These are phyloP conservation scores for Hyaloscypha hepaticicola DNA, from an alignment of 495 filamentous ascomycete species.

Conservation along the genomic window DNA sequence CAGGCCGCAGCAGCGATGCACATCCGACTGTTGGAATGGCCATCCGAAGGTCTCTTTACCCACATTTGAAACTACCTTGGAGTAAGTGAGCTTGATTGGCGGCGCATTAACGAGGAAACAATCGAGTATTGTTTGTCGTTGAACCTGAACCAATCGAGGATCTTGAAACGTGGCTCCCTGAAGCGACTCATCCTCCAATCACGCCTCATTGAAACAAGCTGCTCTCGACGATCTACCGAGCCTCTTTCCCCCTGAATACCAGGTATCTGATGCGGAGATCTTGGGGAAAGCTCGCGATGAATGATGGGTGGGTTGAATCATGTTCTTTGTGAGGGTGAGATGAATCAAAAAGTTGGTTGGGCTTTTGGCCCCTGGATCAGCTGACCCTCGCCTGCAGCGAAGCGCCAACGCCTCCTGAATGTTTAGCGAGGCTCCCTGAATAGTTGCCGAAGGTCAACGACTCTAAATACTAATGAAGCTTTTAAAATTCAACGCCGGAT, in stretches of 20 bases:
- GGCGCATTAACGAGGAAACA: conserved; percentile 3
- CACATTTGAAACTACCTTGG: neutral
- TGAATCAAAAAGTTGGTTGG: neutral
- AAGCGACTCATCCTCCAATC: neutral
- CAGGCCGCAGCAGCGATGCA: neutral
- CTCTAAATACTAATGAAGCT: no score
- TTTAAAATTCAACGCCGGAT: no score
- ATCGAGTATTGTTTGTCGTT: conserved; percentile 4
- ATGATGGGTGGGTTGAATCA: neutral
- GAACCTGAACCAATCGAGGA: conserved; percentile 2
- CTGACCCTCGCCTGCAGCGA: neutral
- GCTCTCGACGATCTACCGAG: neutral
- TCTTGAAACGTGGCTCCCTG: conserved; percentile 6
- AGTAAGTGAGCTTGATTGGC: neutral
- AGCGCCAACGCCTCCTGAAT: neutral
- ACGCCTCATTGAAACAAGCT: conserved; percentile 8
- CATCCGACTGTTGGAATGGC: neutral
- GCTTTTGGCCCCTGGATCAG: neutral
- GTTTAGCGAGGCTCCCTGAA: neutral
- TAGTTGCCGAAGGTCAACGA: no score
- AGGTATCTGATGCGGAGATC: neutral
- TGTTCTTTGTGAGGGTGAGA: neutral
- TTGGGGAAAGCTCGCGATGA: neutral
- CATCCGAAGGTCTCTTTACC: neutral
- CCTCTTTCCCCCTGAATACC: neutral